phyloP scores from a whole-genome alignment of 148 eudicot species.

The Vaccinium vitisidaea region DNA sequence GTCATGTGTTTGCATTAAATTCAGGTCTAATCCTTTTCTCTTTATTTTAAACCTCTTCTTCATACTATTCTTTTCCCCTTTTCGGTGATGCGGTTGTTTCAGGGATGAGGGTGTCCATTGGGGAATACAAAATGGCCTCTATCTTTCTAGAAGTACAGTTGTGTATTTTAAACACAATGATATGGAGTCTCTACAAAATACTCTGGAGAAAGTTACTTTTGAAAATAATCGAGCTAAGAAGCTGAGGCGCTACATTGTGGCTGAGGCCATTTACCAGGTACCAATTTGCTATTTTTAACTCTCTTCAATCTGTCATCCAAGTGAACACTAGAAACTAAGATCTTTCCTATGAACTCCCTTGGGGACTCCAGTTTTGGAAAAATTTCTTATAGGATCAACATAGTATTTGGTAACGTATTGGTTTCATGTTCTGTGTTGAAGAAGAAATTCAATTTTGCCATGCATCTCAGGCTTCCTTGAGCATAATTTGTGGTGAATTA shows the following conservation, averaged over 20 bases:
- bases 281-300: constrained; percentile 1
- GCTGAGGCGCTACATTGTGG: constrained; percentile 89
- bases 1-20: neutral
- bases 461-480: neutral
- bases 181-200: constrained; percentile 62
- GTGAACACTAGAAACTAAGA: neutral
- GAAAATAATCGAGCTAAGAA: constrained; percentile 76
- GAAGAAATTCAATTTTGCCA: neutral
- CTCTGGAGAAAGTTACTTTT: constrained; percentile 65
- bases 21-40: neutral
- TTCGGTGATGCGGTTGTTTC: constrained; percentile 18
- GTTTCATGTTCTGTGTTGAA: neutral
- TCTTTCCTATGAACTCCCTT: neutral
- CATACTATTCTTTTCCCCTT: neutral
- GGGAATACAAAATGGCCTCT: constrained; percentile 97
- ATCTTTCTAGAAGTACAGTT: constrained; percentile 94
- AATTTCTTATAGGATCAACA: neutral
- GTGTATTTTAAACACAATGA: constrained; percentile 90
- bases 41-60: neutral
- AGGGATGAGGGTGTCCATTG: constrained; percentile 99
- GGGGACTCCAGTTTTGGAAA: neutral
- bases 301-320: neutral
- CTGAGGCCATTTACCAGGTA: constrained; percentile 96
- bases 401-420: neutral
- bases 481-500: neutral